These are phyloP conservation scores for Hyaloscypha bicolor DNA, from an alignment of 495 filamentous ascomycete species.

Conservation along the genomic window DNA sequence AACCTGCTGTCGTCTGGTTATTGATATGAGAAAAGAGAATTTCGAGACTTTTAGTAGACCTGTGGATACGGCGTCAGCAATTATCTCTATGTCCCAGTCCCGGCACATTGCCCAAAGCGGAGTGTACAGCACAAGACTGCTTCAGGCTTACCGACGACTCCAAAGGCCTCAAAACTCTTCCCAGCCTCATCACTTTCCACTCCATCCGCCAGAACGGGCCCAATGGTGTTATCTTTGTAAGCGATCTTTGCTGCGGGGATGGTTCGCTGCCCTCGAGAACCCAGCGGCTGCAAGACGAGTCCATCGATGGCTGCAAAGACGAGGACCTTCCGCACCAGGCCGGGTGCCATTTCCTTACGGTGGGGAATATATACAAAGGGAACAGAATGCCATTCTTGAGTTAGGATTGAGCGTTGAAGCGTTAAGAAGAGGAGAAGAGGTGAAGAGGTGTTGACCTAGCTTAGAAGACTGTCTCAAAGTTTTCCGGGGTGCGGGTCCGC, in stretches of 20 bases:
- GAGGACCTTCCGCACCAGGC: slow-evolving; percentile 74
- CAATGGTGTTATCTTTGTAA: slow-evolving; percentile 69
- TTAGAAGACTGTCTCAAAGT: not conserved
- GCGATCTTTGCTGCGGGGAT: slow-evolving; percentile 63
- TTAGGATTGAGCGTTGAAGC: not conserved
- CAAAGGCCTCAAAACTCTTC: slow-evolving; percentile 71
- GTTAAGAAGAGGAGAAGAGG: not conserved
- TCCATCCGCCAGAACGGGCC: slow-evolving; percentile 41
- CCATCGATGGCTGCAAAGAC: slow-evolving; percentile 87
- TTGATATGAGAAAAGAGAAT: slow-evolving; percentile 77
- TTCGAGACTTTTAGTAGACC: slow-evolving; percentile 74
- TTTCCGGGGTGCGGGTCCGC: not conserved
- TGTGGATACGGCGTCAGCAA: slow-evolving; percentile 35
- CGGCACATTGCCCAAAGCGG: not conserved
- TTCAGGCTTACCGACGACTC: slow-evolving; percentile 73
- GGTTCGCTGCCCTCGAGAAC: slow-evolving; percentile 51
- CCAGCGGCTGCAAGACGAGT: slow-evolving; percentile 75
- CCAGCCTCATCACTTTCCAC: slow-evolving; percentile 9
- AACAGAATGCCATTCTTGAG: not conserved
- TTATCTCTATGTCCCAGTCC: not conserved
- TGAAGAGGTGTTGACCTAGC: not conserved
- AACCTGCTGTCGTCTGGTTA: slow-evolving; percentile 83
- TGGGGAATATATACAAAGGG: not conserved
- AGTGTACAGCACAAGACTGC: not conserved
- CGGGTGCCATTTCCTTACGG: slow-evolving; percentile 41